Evolutionary conservation across 306 rosid genomes (phyloP), one percentile per base, ranked within the genome.

Genomic region (Neltuma alba): DNA sequence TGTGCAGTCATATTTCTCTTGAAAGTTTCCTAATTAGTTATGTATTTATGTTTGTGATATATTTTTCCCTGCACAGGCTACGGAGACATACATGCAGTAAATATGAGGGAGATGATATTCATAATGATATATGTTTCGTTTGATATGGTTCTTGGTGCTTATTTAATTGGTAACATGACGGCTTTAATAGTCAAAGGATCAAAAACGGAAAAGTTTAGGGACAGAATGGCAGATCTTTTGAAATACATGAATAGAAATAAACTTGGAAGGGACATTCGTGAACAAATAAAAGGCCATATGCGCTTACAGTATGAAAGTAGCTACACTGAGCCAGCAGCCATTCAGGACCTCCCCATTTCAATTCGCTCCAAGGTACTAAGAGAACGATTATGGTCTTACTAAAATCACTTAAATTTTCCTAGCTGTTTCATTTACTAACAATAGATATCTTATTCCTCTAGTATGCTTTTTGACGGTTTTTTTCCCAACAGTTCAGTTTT

Each of bases 101-200:
- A 95, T 79, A 11, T 95, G 90, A 91, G 98, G 87, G 99, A 95
- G 81, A 95, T 95, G 99, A 87, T 93, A 89, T 95, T 95, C 88
- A 52, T 95, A 81, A 95, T 95, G 98, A 77, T 88, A 79, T 95
- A 91, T 76, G 94, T 88, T 61, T 95, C 99, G 2, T 87, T 95
- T 70, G 99, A 95, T 85, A 95, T 95, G 99, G 80, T 95, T 91
- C 91, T 95, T 13, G 99, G 99, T 72, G 99, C 99, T 62, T 95
- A 95, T 84, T 87, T 95, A 87, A 93, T 95, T 15, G 99, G 99
- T 89, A 95, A 95, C 89, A 95, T 95, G 99, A 93, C 99, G 36
- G 99, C 98, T 55, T 84, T 95, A 80, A 95, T 95, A 80, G 99
- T 95, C n/a, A 95, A 90, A 89, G 99, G 99, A 83, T 95, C 99